Conservation (phyloP, 2,329 filamentous ascomycete genomes). For the Rhexocercosporidium sp. region DNA sequence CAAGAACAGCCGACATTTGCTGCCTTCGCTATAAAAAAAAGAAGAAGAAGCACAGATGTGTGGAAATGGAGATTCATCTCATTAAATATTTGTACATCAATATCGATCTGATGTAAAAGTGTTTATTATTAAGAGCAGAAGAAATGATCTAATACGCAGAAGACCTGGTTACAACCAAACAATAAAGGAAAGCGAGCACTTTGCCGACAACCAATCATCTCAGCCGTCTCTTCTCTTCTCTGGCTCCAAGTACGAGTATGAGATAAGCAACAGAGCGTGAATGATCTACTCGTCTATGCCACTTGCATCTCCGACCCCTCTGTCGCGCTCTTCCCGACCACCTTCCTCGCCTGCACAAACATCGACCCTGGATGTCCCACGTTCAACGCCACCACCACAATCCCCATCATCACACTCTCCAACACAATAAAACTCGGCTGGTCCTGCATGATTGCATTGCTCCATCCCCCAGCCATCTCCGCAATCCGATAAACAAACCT, state of each 20-base stretch:
- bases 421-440: conserved; percentile 63
- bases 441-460: conserved; percentile 66
- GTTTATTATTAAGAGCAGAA: too few species aligned
- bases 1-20: too few species aligned
- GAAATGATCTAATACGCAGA: too few species aligned
- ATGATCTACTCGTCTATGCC: background rate
- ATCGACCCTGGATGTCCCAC: conserved; percentile 11
- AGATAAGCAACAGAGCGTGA: background rate
- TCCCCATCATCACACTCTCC: conserved; percentile 46
- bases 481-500: conserved; percentile 45
- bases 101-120: too few species aligned
- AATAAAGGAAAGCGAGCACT: too few species aligned
- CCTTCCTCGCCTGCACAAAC: background rate
- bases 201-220: too few species aligned
- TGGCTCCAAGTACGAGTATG: background rate
- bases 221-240: background rate
- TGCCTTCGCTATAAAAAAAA: too few species aligned
- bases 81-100: too few species aligned
- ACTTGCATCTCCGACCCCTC: background rate
- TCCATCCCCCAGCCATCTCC: conserved; percentile 68
- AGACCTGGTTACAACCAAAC: too few species aligned
- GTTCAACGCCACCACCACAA: conserved; percentile 14
- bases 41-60: too few species aligned
- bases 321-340: background rate
- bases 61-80: too few species aligned